Percentiles rank a stretch among this genome's conserved stretches.
Evolutionary conservation across 257 asterid genomes (phyloP).

Genomic region (Parsonsia alboflavescens): DNA sequence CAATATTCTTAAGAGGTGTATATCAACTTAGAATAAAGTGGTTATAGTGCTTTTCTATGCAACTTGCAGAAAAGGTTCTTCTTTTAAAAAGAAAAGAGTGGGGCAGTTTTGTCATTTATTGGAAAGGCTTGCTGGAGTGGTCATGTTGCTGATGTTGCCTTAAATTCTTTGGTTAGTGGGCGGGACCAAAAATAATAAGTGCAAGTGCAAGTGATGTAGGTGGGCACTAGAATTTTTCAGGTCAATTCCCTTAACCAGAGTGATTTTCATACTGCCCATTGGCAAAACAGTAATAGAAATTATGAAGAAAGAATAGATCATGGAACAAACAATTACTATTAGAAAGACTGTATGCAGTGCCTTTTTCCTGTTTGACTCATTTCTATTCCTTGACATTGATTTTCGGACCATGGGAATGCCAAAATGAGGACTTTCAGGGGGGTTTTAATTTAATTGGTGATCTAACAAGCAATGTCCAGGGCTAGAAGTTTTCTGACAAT

Average conservation of each 20-base stretch:
- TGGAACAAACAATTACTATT: constrained; percentile 10
- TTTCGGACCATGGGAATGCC: neutral
- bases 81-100: constrained; percentile 27
- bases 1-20: constrained; percentile 19
- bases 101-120: constrained; percentile 33
- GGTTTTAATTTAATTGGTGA: neutral
- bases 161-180: constrained; percentile 21
- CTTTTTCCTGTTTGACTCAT: neutral
- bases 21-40: constrained; percentile 34
- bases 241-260: constrained; percentile 7
- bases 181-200: constrained; percentile 20
- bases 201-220: constrained; percentile 15
- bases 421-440: neutral
- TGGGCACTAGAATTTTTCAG: constrained; percentile 13
- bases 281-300: constrained; percentile 7
- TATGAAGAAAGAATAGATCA: neutral
- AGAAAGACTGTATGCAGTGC: neutral
- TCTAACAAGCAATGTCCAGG: neutral
- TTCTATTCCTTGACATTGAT: constrained; percentile 8
- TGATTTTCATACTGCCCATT: constrained; percentile 9
- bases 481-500: neutral
- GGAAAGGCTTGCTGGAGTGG: constrained; percentile 21
- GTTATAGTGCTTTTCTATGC: constrained; percentile 28
- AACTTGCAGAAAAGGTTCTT: constrained; percentile 28
- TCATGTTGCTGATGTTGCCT: constrained; percentile 21